Conservation (phyloP, 2,329 filamentous ascomycete genomes). For the Ampelomyces quisqualis region DNA sequence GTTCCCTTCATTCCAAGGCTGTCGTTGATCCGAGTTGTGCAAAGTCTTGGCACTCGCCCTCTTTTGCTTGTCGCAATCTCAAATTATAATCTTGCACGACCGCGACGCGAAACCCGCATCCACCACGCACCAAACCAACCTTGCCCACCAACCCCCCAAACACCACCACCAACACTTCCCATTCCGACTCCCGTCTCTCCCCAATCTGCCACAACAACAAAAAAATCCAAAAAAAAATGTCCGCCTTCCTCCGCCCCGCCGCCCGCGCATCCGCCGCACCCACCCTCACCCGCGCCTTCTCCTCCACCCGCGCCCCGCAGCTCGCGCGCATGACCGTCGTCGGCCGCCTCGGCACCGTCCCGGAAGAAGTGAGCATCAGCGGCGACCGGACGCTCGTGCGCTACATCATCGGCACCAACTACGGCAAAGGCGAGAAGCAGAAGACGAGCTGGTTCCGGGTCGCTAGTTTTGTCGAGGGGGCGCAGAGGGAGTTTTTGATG, state of each 20-base stretch:
- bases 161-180: neutral
- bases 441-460: constrained; percentile 85
- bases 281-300: constrained; percentile 69
- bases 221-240: constrained; percentile 23
- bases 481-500: constrained; percentile 70
- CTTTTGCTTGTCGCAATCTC: constrained; percentile 4
- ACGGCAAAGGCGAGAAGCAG: constrained; percentile 67
- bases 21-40: too few relatives aligned
- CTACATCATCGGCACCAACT: constrained; percentile 72
- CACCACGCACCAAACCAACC: constrained; percentile 4
- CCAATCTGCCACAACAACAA: constrained; percentile 2
- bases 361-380: constrained; percentile 71
- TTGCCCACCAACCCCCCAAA: constrained; percentile 4
- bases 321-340: constrained; percentile 83
- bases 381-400: constrained; percentile 76
- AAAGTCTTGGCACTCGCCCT: constrained; percentile 8
- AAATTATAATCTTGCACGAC: constrained; percentile 13
- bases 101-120: constrained; percentile 17
- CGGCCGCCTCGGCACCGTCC: constrained; percentile 77
- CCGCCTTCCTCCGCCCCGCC: constrained; percentile 19
- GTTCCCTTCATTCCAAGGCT: neutral
- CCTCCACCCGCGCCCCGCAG: constrained; percentile 62
- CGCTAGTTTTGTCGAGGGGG: constrained; percentile 70
- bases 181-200: neutral
- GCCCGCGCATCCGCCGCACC: constrained; percentile 56